phyloP scores from a whole-genome alignment of 2,329 filamentous ascomycete genomes.

The Hypoxylon sp. region DNA sequence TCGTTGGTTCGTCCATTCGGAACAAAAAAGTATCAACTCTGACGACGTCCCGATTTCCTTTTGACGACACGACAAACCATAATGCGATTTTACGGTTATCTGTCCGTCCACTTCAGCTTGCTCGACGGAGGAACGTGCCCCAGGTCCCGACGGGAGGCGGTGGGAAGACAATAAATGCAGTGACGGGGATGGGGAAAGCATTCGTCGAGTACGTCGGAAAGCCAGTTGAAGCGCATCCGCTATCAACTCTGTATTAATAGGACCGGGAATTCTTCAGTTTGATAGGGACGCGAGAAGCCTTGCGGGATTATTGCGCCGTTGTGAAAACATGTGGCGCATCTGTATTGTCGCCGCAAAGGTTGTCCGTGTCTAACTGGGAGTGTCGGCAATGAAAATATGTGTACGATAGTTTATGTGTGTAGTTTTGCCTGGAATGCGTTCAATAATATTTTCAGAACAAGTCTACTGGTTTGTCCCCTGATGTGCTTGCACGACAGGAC shows the following conservation, averaged over 20 bases:
- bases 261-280: conserved; percentile 2
- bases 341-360: conserved; percentile 14
- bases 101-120: conserved; percentile 10
- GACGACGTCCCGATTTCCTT: conserved; percentile 42
- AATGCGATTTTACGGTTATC: conserved; percentile 21
- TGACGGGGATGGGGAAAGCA: neutral
- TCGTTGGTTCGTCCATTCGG: conserved; percentile 18
- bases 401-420: conserved; percentile 22
- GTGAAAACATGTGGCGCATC: conserved; percentile 9
- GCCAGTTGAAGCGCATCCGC: conserved; percentile 3
- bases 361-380: neutral
- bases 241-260: conserved; percentile 31
- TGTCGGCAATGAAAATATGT: conserved; percentile 21
- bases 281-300: conserved; percentile 1
- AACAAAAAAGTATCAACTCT: conserved; percentile 14
- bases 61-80: conserved; percentile 32
- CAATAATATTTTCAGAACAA: conserved; percentile 18
- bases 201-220: conserved; percentile 2
- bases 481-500: neutral
- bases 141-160: neutral
- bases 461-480: neutral
- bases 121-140: conserved; percentile 9
- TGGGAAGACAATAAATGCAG: conserved; percentile 5
- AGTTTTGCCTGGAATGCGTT: conserved; percentile 19
- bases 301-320: conserved; percentile 8